Conservation (phyloP, 2,329 filamentous ascomycete genomes). For the Fusarium begoniae region DNA sequence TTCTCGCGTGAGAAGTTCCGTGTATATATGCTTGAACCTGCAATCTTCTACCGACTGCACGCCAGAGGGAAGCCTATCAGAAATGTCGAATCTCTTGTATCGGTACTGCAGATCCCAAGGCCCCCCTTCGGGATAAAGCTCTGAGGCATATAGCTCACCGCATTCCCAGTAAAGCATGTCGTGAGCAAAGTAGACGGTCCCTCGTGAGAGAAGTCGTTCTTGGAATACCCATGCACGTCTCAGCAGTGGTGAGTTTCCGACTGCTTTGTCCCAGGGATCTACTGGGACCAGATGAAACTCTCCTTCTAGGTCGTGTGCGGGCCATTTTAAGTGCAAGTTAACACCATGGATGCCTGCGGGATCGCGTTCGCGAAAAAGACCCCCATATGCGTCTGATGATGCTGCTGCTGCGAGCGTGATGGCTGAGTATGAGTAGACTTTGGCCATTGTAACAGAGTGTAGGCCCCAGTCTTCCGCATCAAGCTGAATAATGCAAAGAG, state of each 20-base stretch:
- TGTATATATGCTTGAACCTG: constrained; percentile 7
- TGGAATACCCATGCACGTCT: constrained; percentile 2
- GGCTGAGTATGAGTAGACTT: neutral
- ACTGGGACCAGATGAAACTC: neutral
- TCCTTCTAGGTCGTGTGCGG: neutral
- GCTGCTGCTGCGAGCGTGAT: constrained; percentile 1
- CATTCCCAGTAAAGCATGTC: constrained; percentile 10
- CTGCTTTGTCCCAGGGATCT: neutral
- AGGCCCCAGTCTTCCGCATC: neutral
- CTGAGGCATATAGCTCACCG: neutral
- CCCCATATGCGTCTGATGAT: neutral
- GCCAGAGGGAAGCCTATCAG: neutral
- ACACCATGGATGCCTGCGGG: neutral
- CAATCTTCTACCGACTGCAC: neutral
- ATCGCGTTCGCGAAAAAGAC: neutral
- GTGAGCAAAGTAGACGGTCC: neutral
- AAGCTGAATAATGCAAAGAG: neutral
- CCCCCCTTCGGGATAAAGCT: neutral
- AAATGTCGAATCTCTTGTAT: neutral
- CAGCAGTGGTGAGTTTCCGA: neutral
- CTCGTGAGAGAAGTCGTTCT: neutral
- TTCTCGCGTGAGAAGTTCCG: neutral
- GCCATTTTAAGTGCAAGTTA: neutral
- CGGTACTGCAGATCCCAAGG: neutral
- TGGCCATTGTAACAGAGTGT: neutral